Evolutionary conservation across 2,329 filamentous ascomycete species (phyloP).

Genomic region (Diaporthe caulivora): DNA sequence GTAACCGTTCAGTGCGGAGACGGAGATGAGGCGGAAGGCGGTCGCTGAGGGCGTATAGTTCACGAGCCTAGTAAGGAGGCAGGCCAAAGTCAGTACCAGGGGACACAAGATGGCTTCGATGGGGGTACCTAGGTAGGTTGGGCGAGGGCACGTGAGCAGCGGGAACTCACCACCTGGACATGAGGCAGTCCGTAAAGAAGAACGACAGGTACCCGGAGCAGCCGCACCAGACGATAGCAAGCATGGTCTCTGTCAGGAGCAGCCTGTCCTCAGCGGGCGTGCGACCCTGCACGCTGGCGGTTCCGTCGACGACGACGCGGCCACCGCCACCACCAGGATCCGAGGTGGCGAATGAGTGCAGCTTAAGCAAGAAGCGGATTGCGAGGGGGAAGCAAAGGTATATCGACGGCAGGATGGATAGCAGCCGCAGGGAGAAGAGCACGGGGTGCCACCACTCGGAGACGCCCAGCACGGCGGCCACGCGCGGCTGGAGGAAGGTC

Average conservation of each 20-base stretch:
- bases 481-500: constrained; percentile 77
- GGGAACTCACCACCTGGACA: constrained; percentile 78
- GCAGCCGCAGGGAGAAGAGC: constrained; percentile 78
- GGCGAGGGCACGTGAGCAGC: background rate
- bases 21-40: constrained; percentile 81
- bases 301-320: constrained; percentile 10
- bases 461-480: constrained; percentile 83
- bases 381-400: constrained; percentile 80
- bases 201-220: constrained; percentile 84
- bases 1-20: constrained; percentile 81
- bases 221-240: constrained; percentile 83
- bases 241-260: constrained; percentile 74
- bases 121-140: background rate
- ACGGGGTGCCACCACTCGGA: constrained; percentile 79
- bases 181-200: constrained; percentile 86
- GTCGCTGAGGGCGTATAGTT: constrained; percentile 87
- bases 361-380: constrained; percentile 75
- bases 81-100: constrained; percentile 34
- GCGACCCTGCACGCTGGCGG: constrained; percentile 47
- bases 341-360: constrained; percentile 60
- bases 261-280: constrained; percentile 59
- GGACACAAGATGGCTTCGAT: background rate
- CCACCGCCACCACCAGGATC: constrained; percentile 41
- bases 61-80: constrained; percentile 71
- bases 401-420: constrained; percentile 77